These are phyloP conservation scores for Cicer judaicum DNA, from an alignment of 306 rosid species.

Conservation along the genomic window DNA sequence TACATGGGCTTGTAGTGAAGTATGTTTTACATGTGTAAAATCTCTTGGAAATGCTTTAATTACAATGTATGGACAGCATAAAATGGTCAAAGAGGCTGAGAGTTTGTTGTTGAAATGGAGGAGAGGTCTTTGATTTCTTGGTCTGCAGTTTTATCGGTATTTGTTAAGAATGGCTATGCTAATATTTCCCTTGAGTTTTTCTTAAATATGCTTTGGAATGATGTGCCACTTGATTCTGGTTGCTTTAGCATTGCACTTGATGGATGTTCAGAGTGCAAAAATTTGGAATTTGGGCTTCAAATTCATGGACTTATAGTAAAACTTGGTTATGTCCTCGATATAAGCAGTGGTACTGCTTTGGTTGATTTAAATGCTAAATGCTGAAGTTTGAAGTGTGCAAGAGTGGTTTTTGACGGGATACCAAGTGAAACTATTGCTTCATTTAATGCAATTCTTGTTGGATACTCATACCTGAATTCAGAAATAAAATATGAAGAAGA, in stretches of 20 bases:
- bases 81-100: conserved; percentile 58
- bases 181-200: conserved; percentile 44
- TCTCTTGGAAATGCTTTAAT: conserved; percentile 57
- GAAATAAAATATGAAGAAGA: conserved; percentile 44
- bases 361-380: conserved; percentile 20
- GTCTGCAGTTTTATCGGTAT: conserved; percentile 52
- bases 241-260: conserved; percentile 48
- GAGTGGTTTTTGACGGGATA: conserved; percentile 44
- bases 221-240: conserved; percentile 49
- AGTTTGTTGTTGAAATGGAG: conserved; percentile 21
- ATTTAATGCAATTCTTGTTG: conserved; percentile 58
- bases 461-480: conserved; percentile 53
- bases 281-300: conserved; percentile 51
- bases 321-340: conserved; percentile 47
- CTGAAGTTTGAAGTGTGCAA: conserved; percentile 53
- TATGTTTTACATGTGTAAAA: conserved; percentile 46
- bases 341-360: conserved; percentile 43
- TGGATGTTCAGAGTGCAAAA: conserved; percentile 59
- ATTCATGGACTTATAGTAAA: conserved; percentile 50
- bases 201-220: conserved; percentile 48
- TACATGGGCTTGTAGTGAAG: conserved; percentile 56
- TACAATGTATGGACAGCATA: conserved; percentile 56
- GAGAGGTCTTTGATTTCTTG: conserved; percentile 46
- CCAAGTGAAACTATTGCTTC: conserved; percentile 50
- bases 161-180: conserved; percentile 44